Base-by-base conservation (phyloP, 1,139 yeast species). In the Pichia sorboxylosa region DNA sequence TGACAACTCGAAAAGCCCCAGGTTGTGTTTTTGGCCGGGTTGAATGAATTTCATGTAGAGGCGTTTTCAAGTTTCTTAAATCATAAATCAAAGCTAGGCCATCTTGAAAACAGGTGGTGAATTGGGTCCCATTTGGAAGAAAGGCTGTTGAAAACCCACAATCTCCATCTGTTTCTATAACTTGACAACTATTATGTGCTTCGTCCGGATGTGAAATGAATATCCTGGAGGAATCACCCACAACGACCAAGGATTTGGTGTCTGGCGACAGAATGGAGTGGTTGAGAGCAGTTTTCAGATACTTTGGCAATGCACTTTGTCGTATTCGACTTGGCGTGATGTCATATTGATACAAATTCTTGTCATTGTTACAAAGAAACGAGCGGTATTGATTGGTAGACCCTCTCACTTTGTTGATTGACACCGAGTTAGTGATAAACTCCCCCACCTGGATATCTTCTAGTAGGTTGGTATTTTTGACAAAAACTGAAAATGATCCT, bases 61-160 rank as follows among this genome's bases (percentile, higher is more conserved):
- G 81, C 2, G 51, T 38, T 2, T 51, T 47, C 34, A 72, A 49
- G 39, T 77, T 77, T 43, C 97, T 61, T 15, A 81, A 54, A 53
- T 85, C 97, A 52, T 76, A 85, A 15, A 85, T 57, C 40, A 76
- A 60, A 41, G 92, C 78, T 22, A 73, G 60, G 6, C 97, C 96
- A 49, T 81, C 85, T 55, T 85, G 94, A 52, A 83, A 84, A 17
- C 87, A 76, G 0, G 83, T 73, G 2, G 93, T 77, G 54, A 85
- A 80, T 44, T 75, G 65, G 37, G 67, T 47, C 14, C 90, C 93
- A 32, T 79, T 73, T 14, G 78, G 67, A 42, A 79, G 76, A 56
- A 76, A 84, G n/a, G 80, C 70, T 1, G 83, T 72, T 3, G 93
- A 84, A 50, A 85, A 83, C 4, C 95, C 96, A 34, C 79, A 70